Conservation (phyloP, 148 eudicot species). For the Fagopyrum esculentum region DNA sequence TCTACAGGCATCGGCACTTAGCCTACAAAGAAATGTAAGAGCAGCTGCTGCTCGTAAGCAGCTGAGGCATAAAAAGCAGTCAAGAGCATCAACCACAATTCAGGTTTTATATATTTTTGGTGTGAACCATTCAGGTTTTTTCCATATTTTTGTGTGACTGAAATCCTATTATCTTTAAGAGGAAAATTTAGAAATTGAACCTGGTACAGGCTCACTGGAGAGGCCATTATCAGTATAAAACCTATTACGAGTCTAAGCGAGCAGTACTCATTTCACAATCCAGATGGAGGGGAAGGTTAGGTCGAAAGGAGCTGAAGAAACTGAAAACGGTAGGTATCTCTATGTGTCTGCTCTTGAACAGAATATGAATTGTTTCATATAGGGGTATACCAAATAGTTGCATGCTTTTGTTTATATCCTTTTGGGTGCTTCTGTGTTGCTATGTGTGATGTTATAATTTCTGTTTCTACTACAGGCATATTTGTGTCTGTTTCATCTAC, state of each 20-base stretch:
- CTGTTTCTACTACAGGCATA: not conserved
- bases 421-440: not conserved
- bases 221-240: slow-evolving; percentile 42
- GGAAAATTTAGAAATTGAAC: not conserved
- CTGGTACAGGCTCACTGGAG: slow-evolving; percentile 71
- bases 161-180: not conserved
- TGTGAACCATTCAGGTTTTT: not conserved
- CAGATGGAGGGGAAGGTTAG: slow-evolving; percentile 76
- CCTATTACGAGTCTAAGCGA: slow-evolving; percentile 55
- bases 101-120: slow-evolving; percentile 51
- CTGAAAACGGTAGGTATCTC: slow-evolving; percentile 57
- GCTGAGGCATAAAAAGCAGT: slow-evolving; percentile 49
- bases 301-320: slow-evolving; percentile 65
- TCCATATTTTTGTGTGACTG: not conserved
- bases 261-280: slow-evolving; percentile 63
- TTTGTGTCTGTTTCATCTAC: not conserved
- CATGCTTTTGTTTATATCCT: not conserved
- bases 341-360: not conserved
- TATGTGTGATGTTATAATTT: not conserved
- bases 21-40: slow-evolving; percentile 62
- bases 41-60: slow-evolving; percentile 63
- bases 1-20: slow-evolving; percentile 41
- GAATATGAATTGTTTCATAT: not conserved
- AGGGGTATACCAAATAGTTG: not conserved
- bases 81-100: slow-evolving; percentile 52